These are phyloP conservation scores for Cladorrhinum sp. DNA, from an alignment of 2,329 filamentous ascomycete species.

Conservation along the genomic window DNA sequence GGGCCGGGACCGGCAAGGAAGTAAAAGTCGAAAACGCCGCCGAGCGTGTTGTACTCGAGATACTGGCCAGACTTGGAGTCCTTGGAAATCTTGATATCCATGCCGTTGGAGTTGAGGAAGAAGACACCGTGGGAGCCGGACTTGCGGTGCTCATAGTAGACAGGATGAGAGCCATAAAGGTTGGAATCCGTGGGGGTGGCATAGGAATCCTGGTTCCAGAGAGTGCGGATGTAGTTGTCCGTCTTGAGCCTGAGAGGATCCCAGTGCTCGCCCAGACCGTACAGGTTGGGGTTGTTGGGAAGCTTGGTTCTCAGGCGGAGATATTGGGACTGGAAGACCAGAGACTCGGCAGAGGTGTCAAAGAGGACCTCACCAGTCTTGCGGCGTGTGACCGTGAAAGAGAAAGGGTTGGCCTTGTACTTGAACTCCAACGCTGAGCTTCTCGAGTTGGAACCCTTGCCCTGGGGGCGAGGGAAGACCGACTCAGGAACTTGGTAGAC, in stretches of 20 bases:
- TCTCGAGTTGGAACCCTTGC: slow-evolving; percentile 26
- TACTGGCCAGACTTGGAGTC: slow-evolving; percentile 59
- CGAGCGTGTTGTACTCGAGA: slow-evolving; percentile 76
- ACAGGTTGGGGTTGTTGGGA: slow-evolving; percentile 66
- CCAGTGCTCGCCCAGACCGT: slow-evolving; percentile 76
- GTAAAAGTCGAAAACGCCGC: slow-evolving; percentile 72
- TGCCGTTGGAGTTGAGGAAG: slow-evolving; percentile 69
- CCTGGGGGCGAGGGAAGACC: slow-evolving; percentile 60
- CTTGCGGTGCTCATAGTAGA: slow-evolving; percentile 71
- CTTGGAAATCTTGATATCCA: slow-evolving; percentile 73
- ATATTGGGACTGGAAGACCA: slow-evolving; percentile 79
- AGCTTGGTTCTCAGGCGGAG: slow-evolving; percentile 68
- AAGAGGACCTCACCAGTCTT: slow-evolving; percentile 56
- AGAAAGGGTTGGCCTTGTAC: slow-evolving; percentile 38
- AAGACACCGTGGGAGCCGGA: slow-evolving; percentile 62
- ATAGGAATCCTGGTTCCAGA: slow-evolving; percentile 69
- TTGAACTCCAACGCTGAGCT: slow-evolving; percentile 48
- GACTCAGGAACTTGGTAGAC: slow-evolving; percentile 73
- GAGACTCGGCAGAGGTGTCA: slow-evolving; percentile 62
- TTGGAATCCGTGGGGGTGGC: slow-evolving; percentile 59
- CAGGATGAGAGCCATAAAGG: slow-evolving; percentile 69
- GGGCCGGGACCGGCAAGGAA: slow-evolving; percentile 60
- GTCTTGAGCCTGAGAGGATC: slow-evolving; percentile 68
- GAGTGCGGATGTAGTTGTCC: slow-evolving; percentile 65
- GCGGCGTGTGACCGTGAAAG: slow-evolving; percentile 40